Base-by-base conservation (phyloP, 2,329 filamentous ascomycete species). In the Neodidymelliopsis sp. region DNA sequence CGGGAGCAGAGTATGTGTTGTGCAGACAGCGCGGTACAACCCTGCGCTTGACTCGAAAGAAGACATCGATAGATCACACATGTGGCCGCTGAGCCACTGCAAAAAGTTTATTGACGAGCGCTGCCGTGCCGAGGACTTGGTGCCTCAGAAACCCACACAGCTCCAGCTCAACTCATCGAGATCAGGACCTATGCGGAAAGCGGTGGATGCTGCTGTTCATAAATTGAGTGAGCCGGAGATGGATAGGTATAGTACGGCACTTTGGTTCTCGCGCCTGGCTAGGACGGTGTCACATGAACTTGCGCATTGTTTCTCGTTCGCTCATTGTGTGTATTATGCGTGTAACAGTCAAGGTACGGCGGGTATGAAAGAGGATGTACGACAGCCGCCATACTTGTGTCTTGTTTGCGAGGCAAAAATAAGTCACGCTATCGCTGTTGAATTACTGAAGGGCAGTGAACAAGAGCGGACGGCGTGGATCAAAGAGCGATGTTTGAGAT, bases 71-170 rank as follows among this genome's bases (percentile, higher is more conserved):
- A 59, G 69, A 12, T 60, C 64, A 1, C 86, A 90, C 66, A 78
- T 79, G 53, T 90, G 86, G 87, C 86, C 86, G 0, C 75, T 79
- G 4, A 83, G 81, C 5, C 86, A 89, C 65, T 89, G 85, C 59
- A 72, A 70, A 27, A 55, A 56, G 0, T 86, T 81, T 50, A 67
- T 85, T 0, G 71, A 80, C 2, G 47, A 47, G 0, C 53, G 75
- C 6, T 79, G 75, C 49, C 56, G 52, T 42, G 60, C 48, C n/a
- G 65, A 65, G 44, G 62, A 63, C 23, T 35, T 54, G n/a, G 34
- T 54, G n/a, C 54, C 56, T 16, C 41, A 30, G 13, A 25, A 33
- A 2, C 36, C 60, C 1, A 55, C 58, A 4, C 42, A 39, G 4
- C 36, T 29, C 9, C 55, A 66, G 40, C 50, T 38, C 12, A 41